Evolutionary conservation across 495 filamentous ascomycete genomes (phyloP).

Genomic region (Aspergillus wentii): DNA sequence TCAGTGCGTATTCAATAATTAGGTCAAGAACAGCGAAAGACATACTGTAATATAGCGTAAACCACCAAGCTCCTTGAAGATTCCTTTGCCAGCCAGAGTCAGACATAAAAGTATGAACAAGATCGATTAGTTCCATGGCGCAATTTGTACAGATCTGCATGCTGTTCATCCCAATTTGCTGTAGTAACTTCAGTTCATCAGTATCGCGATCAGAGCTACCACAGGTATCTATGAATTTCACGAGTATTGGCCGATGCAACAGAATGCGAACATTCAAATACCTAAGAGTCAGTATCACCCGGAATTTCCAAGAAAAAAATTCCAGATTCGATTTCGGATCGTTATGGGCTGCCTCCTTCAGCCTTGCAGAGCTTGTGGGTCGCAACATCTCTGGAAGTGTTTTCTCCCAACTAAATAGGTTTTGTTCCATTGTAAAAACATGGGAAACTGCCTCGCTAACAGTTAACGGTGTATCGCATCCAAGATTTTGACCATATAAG

Average conservation of each 20-base stretch:
- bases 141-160: conserved; percentile 31
- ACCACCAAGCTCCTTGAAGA: conserved; percentile 39
- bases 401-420: conserved; percentile 14
- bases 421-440: conserved; percentile 13
- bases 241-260: conserved; percentile 34
- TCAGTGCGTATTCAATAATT: neutral
- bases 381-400: conserved; percentile 8
- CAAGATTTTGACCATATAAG: conserved; percentile 37
- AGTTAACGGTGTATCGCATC: conserved; percentile 14
- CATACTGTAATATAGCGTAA: conserved; percentile 38
- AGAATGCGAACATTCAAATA: conserved; percentile 33
- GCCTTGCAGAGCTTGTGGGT: conserved; percentile 2
- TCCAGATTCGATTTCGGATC: conserved; percentile 1
- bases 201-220: conserved; percentile 22
- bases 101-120: conserved; percentile 24
- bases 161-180: conserved; percentile 32
- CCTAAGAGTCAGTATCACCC: conserved; percentile 30
- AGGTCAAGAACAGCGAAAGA: too few relatives aligned
- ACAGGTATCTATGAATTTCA: conserved; percentile 27
- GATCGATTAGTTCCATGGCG: conserved; percentile 32
- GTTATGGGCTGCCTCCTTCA: neutral
- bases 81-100: conserved; percentile 16
- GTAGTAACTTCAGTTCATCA: conserved; percentile 15
- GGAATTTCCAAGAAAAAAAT: conserved; percentile 15
- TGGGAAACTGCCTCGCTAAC: conserved; percentile 12